Percentiles rank a stretch among this genome's conserved stretches.
These are phyloP conservation scores for Macrocybe gigantea DNA, from an alignment of 768 basidiomycete genomes.

Conservation along the genomic window DNA sequence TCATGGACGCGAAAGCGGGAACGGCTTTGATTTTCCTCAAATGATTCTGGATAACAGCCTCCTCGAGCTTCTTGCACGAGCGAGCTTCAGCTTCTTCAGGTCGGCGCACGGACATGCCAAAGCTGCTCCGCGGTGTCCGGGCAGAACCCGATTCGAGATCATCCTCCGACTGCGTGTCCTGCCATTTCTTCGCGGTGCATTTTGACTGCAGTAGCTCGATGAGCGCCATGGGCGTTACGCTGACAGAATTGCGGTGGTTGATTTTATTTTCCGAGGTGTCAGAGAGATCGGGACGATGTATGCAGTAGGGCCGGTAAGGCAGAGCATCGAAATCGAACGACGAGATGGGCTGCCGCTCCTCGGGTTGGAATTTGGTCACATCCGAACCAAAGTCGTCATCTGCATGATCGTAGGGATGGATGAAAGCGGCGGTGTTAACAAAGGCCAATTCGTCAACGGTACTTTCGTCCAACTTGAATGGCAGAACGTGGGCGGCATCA, in stretches of 20 bases:
- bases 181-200: constrained; percentile 36
- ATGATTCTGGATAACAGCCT: constrained; percentile 27
- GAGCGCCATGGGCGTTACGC: constrained; percentile 21
- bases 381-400: constrained; percentile 17
- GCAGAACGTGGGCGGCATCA: constrained; percentile 13
- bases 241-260: no score
- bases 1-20: constrained; percentile 71
- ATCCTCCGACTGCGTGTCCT: constrained; percentile 9
- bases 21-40: constrained; percentile 47
- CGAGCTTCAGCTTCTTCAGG: constrained; percentile 5
- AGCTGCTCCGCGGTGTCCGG: constrained; percentile 13
- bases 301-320: constrained; percentile 21
- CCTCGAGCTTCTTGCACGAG: constrained; percentile 11
- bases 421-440: constrained; percentile 41
- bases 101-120: constrained; percentile 2
- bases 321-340: constrained; percentile 49
- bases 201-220: constrained; percentile 36
- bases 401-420: constrained; percentile 37
- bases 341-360: constrained; percentile 32
- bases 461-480: constrained; percentile 6
- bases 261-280: background rate
- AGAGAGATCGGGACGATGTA: constrained; percentile 3
- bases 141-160: constrained; percentile 2
- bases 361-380: constrained; percentile 21
- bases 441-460: constrained; percentile 14